Evolutionary conservation across 2,329 filamentous ascomycete genomes (phyloP), one percentile per base, ranked within the genome.

Genomic region (Talaromyces amestolkiae): DNA sequence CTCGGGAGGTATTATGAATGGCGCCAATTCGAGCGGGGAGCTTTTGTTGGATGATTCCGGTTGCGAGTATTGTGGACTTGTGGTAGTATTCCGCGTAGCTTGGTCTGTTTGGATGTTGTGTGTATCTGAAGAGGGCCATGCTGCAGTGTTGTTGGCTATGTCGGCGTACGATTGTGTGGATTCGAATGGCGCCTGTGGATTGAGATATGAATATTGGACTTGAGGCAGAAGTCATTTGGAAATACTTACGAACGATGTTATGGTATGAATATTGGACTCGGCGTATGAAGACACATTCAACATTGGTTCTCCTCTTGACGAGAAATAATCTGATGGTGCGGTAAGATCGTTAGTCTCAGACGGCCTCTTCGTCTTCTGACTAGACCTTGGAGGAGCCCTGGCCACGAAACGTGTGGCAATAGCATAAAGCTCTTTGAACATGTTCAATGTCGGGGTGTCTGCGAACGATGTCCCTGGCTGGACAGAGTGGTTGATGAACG

Each of bases 371-470:
- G 3, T 31, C 39, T 64, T 64, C 13, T 58, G 61, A 27, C 51
- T 64, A 7, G 61, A 37, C 35, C 37, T 17, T 43, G 7, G 33
- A 53, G 60, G 35, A 6, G 27, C 15, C 35, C n/a, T 31, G 13
- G 33, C 47, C 13, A 64, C 51, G 24, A 64, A 35, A 4, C 61
- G 61, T 37, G 61, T 58, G 9, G 53, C 61, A 39, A 64, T 27
- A 39, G 31, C 10, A 19, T 37, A 64, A 24, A 64, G 61, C 31
- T 64, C 61, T 49, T 64, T 64, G n/a, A 64, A 64, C 27, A 56
- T 24, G 15, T 17, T 58, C 51, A 64, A 27, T 22, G 61, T 58
- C 61, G 61, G 61, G 1, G 51, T 64, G 39, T 22, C 41, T 10
- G 61, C 37, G n/a, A 64, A 64, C 11, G 61, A 58, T 2, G 61